These are phyloP conservation scores for Trapa bicornis DNA, from an alignment of 345 rosid species.

Conservation along the genomic window DNA sequence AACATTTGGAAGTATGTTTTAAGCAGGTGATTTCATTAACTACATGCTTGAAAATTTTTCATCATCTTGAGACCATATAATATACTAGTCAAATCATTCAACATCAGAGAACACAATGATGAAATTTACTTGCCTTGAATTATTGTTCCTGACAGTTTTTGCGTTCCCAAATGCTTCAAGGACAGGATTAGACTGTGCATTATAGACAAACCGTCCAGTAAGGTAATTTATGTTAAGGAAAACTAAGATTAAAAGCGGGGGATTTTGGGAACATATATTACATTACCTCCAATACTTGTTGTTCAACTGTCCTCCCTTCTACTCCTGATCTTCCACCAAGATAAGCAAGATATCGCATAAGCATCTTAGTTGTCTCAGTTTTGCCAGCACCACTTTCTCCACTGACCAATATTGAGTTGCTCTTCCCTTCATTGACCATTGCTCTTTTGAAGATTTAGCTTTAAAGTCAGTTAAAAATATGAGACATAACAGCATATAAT, in stretches of 20 bases:
- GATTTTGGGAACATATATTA: conserved; percentile 6
- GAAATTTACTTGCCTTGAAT: conserved; percentile 61
- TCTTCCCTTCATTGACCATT: conserved; percentile 96
- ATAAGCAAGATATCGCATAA: conserved; percentile 97
- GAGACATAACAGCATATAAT: conserved; percentile 5
- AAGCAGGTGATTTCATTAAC: background rate
- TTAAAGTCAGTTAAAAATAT: conserved; percentile 17
- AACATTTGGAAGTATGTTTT: background rate
- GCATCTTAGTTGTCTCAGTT: conserved; percentile 99
- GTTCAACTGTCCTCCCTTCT: conserved; percentile 99
- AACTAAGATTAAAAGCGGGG: background rate
- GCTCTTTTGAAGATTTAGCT: conserved; percentile 41
- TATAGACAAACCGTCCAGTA: conserved; percentile 17
- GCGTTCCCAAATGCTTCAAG: conserved; percentile 99
- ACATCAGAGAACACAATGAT: conserved; percentile 6
- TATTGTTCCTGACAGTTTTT: conserved; percentile 94
- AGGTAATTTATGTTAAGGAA: conserved; percentile 9
- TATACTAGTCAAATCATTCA: background rate
- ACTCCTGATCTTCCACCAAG: conserved; percentile 98
- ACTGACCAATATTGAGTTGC: conserved; percentile 98
- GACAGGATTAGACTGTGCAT: conserved; percentile 92
- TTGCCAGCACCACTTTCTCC: conserved; percentile 99
- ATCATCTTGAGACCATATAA: background rate
- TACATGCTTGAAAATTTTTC: background rate
- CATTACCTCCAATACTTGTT: conserved; percentile 97